Base-by-base conservation (phyloP, 306 rosid species). In the Cicer arietinum region DNA sequence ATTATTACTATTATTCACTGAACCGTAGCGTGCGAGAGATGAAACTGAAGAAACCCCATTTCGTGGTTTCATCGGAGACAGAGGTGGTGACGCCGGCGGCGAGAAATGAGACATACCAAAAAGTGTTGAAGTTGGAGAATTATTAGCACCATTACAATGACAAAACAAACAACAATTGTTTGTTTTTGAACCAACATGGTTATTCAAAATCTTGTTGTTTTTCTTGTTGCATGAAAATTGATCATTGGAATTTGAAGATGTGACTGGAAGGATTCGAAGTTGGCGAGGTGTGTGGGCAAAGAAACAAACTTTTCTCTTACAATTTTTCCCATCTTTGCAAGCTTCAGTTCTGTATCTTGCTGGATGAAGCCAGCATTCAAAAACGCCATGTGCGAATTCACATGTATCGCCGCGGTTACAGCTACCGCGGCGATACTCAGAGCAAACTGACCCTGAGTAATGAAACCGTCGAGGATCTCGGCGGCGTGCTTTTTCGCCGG, bases 291-390 rank as follows among this genome's bases (percentile, higher is more conserved):
- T 87, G 78, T 94, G 99, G 6, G 99, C 99, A 6, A 94, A 94
- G 80, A 94, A 94, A 51, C 99, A 94, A 3, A 92, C 91, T 81
- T 94, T 92, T 17, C 99, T 73, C 80, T 88, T 90, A 66, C 99
- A 94, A 47, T 90, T 84, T 57, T 83, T 87, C 0, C 97, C 99
- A 67, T 94, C 99, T 54, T 92, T 94, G 60, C 99, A 94, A 1
- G 96, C 97, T 78, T 94, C 99, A 0, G 98, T 92, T n/a, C 99
- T 71, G 74, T 94, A 94, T 84, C 98, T 84, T 0, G 96, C 88
- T 3, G 99, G 99, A 54, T 94, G 99, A 25, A 94, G 87, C 99
- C 99, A 94, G 62, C 97, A 92, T 75, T 94, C 99, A 1, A 94
- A 94, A 3, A 94, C 97, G 0, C 96, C 97, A 0, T 94, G 99